These are phyloP conservation scores for Barnettozyma sucrosica DNA, from an alignment of 805 yeast genomes.

Conservation along the genomic window DNA sequence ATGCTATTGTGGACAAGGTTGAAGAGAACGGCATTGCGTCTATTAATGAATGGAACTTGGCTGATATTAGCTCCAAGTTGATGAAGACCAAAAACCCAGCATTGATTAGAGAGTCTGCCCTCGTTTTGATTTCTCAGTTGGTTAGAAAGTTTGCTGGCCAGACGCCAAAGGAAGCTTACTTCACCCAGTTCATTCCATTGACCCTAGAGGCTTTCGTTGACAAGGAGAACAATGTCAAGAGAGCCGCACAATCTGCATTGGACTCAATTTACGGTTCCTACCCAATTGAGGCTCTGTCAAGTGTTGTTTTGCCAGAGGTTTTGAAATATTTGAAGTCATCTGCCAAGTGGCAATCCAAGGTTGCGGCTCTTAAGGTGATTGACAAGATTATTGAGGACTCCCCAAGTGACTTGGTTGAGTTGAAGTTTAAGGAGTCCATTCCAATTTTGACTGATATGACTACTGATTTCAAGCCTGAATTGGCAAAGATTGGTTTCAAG, in stretches of 20 bases:
- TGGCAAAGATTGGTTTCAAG: slow-evolving; percentile 77
- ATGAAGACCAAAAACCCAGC: slow-evolving; percentile 70
- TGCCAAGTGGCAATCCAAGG: slow-evolving; percentile 90
- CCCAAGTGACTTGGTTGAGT: slow-evolving; percentile 80
- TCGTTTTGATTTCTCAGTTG: slow-evolving; percentile 51
- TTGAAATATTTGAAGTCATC: slow-evolving; percentile 64
- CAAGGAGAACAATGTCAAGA: slow-evolving; percentile 78
- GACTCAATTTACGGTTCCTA: slow-evolving; percentile 64
- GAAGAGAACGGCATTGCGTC: slow-evolving; percentile 36
- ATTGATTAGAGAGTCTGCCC: slow-evolving; percentile 70
- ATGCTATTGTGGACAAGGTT: slow-evolving; percentile 42
- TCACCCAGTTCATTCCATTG: slow-evolving; percentile 54
- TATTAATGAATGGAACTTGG: slow-evolving; percentile 60
- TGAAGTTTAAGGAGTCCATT: slow-evolving; percentile 68
- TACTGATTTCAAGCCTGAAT: slow-evolving; percentile 94
- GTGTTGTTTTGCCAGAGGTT: slow-evolving; percentile 59
- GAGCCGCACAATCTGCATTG: slow-evolving; percentile 77
- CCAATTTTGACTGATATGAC: slow-evolving; percentile 86
- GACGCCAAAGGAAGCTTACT: slow-evolving; percentile 70
- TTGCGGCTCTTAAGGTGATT: slow-evolving; percentile 68
- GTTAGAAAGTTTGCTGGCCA: slow-evolving; percentile 60
- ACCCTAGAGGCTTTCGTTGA: slow-evolving; percentile 76
- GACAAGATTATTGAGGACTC: slow-evolving; percentile 73
- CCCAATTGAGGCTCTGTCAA: slow-evolving; percentile 73
- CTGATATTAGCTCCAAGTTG: slow-evolving; percentile 58